phyloP scores from a whole-genome alignment of 805 yeast species.

The Saccharomycopsis babjevae region DNA sequence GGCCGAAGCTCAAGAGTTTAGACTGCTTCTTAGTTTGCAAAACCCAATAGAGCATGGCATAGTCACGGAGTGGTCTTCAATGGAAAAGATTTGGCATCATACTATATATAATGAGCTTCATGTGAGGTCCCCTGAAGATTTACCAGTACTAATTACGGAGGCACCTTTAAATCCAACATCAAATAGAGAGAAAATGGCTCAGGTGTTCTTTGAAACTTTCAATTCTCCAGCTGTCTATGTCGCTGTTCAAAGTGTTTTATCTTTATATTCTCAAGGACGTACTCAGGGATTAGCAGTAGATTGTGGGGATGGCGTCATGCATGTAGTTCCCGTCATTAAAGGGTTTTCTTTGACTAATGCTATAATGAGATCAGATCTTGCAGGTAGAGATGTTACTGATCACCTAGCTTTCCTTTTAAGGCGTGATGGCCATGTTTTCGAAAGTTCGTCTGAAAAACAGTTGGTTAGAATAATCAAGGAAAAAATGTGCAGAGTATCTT shows the following conservation, averaged over 20 bases:
- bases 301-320: conserved; percentile 89
- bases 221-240: conserved; percentile 68
- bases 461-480: conserved; percentile 74
- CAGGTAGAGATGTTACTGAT: conserved; percentile 80
- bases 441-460: conserved; percentile 72
- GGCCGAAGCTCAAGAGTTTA: conserved; percentile 54
- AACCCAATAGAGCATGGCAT: conserved; percentile 78
- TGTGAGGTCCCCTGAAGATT: conserved; percentile 54
- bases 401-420: conserved; percentile 61
- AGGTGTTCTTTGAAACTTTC: conserved; percentile 61
- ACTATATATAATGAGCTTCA: conserved; percentile 49
- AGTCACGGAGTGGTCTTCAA: conserved; percentile 73
- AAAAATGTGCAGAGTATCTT: conserved; percentile 53
- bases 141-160: conserved; percentile 80
- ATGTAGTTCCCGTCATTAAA: conserved; percentile 80
- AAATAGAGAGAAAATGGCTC: conserved; percentile 53
- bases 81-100: conserved; percentile 74
- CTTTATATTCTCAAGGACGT: conserved; percentile 79
- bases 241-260: conserved; percentile 65
- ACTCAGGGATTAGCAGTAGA: conserved; percentile 88
- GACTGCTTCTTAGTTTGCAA: conserved; percentile 64
- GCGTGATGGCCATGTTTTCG: conserved; percentile 51
- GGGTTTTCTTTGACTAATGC: conserved; percentile 75
- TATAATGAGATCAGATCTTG: conserved; percentile 65
- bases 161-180: conserved; percentile 70